Evolutionary conservation across 2,329 filamentous ascomycete genomes (phyloP).

Genomic region (Mycogone perniciosa): DNA sequence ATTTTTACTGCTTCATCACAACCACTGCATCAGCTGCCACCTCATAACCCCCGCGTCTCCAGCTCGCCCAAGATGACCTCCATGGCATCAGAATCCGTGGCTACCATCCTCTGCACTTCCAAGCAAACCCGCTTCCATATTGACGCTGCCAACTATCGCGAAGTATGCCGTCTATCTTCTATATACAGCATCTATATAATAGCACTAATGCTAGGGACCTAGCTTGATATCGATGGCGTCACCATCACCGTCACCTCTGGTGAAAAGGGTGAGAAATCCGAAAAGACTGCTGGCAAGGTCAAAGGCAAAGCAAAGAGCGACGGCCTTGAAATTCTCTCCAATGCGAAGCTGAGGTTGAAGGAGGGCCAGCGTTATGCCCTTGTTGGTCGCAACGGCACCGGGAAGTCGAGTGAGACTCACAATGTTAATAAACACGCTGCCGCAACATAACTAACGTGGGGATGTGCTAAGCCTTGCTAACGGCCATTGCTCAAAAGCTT

Average conservation of each 20-base stretch:
- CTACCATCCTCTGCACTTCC: slow-evolving; percentile 55
- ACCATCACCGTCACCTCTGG: slow-evolving; percentile 55
- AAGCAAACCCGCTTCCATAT: slow-evolving; percentile 63
- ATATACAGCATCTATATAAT: neutral
- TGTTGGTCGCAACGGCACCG: slow-evolving; percentile 73
- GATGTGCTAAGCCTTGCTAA: slow-evolving; percentile 51
- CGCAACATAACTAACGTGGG: neutral
- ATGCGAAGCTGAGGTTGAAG: slow-evolving; percentile 66
- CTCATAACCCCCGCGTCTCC: neutral
- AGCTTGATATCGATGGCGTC: slow-evolving; percentile 69
- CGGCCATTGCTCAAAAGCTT: slow-evolving; percentile 69
- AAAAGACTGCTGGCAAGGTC: slow-evolving; percentile 38
- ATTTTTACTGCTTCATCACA: neutral
- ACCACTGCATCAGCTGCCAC: neutral
- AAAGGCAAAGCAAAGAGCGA: slow-evolving; percentile 41
- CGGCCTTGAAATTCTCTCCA: slow-evolving; percentile 61
- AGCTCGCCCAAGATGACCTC: slow-evolving; percentile 35
- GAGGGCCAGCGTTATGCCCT: slow-evolving; percentile 70
- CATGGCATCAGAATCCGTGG: slow-evolving; percentile 43
- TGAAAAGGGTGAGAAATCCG: slow-evolving; percentile 20
- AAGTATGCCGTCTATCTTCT: slow-evolving; percentile 35
- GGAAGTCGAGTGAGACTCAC: slow-evolving; percentile 63
- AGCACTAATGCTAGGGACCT: neutral
- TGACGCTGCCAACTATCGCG: slow-evolving; percentile 47
- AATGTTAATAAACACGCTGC: neutral